Evolutionary conservation across 2,329 filamentous ascomycete genomes (phyloP), one percentile per base, ranked within the genome.

Genomic region (Didymella pinodella): DNA sequence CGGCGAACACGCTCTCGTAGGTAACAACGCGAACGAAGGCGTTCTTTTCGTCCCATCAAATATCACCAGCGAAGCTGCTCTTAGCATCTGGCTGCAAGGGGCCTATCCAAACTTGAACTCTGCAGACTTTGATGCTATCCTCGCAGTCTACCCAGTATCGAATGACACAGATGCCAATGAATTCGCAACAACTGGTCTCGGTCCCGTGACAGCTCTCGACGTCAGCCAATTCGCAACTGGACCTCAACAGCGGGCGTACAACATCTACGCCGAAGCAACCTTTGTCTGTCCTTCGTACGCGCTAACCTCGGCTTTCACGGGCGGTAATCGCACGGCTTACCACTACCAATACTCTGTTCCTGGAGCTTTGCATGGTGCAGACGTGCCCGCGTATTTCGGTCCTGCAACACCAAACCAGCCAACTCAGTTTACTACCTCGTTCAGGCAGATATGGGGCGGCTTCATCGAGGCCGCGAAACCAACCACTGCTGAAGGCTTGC

Each of bases 281-380:
- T 86, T 86, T 59, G 77, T 83, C 43, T 87, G 85, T 66, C 81
- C 84, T 0, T 79, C 81, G 0, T 86, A 86, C 70, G 86, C 84
- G 84, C 72, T 86, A 54, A 80, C 81, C 2, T 76, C 81, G 34
- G 83, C 82, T 3, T 86, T 67, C 59, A 57, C 55, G 18, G 38
- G n/a, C 41, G 18, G 25, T 4, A 38, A 40, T 3, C 54, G 59
- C 28, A 57, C 57, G 3, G 46, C 54, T 4, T 64, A 57, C 55
- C 63, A 69, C 44, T 68, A 67, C 49, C 64, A 68, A 45, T 71
- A 66, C 62, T 66, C 64, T 1, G 53, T 68, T n/a, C 63, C 68
- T 6, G 56, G 51, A 10, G 67, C 65, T 2, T 43, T 53, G 5
- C 69, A 73, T 48, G 65, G 54, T 12, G 28, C 36, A 7, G 69